Evolutionary conservation across 331 rosid genomes (phyloP), one percentile per base, ranked within the genome.

Genomic region (Rhamnella rubrinervis): DNA sequence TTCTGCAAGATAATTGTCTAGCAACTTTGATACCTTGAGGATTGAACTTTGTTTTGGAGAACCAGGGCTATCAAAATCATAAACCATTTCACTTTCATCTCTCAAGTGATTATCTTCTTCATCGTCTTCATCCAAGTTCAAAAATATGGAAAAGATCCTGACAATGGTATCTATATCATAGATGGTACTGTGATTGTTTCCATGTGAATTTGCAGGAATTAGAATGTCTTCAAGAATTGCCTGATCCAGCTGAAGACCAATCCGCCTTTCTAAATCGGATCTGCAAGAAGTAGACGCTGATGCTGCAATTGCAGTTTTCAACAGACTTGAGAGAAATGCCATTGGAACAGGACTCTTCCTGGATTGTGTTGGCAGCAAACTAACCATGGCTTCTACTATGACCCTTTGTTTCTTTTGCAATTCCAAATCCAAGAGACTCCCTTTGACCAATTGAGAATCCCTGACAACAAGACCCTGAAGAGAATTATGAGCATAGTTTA

Each of bases 21-120:
- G 68, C 57, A 93, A 73, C 78, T 93, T 93, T 17, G 98, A 93
- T 21, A 91, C 97, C 68, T 93, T 93, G 1, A 85, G 83, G 71
- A 93, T 90, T 41, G 97, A 86, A 72, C 96, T 91, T 81, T 93
- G 98, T 60, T 88, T 91, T 6, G 98, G 98, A 39, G 98, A 93
- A 77, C 87, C 98, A 4, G 95, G 96, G 77, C 91, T 88, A 58
- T 91, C 97, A 5, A 91, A 91, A 59, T 87, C 97, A 70, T 86
- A 91, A 46, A 84, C 77, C 96, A 87, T 91, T 62, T 93, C 88
- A 23, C 89, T 84, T 79, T 93, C 98, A 55, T 89, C 95, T 72
- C 92, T 80, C 75, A 87, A 73, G 74, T 73, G 81, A 63, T 58
- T 68, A 75, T 80, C 89, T 2, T 93, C 91, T 15, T 85, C 97